Evolutionary conservation across 108 stramenopile species (phyloP).

Genomic region (Cyclotella cryptica): DNA sequence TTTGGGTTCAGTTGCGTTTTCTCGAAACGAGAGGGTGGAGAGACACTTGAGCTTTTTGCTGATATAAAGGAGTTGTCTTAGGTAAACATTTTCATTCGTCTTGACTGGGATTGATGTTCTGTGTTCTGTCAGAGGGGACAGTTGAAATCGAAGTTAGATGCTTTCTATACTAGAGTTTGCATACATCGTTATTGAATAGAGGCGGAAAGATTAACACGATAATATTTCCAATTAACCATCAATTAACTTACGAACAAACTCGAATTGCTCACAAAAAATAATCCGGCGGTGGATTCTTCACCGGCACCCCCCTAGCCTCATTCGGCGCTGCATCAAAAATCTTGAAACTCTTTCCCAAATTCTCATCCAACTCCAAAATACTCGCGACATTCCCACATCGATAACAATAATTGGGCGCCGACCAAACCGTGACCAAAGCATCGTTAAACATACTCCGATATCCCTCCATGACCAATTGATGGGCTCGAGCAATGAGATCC

Average conservation of each 20-base stretch:
- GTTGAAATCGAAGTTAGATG: too few relatives aligned
- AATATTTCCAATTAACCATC: too few relatives aligned
- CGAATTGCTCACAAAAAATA: conserved; percentile 86
- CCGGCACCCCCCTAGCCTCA: conserved; percentile 94
- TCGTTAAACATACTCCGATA: conserved; percentile 97
- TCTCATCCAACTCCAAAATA: conserved; percentile 98
- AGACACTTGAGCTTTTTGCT: not conserved
- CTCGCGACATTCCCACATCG: conserved; percentile 99
- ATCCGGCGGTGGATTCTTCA: conserved; percentile 92
- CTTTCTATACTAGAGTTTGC: too few relatives aligned
- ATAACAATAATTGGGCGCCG: conserved; percentile 99
- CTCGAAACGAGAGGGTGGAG: not conserved
- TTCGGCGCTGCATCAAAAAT: conserved; percentile 99
- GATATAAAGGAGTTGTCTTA: too few relatives aligned
- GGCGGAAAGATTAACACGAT: too few relatives aligned
- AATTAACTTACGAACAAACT: too few relatives aligned
- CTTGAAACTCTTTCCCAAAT: conserved; percentile 80
- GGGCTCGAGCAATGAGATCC: conserved; percentile 86
- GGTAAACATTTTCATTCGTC: too few relatives aligned
- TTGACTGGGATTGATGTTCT: too few relatives aligned
- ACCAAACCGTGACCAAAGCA: conserved; percentile 97
- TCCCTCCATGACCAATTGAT: conserved; percentile 96
- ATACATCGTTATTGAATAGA: too few relatives aligned
- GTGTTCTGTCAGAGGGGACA: too few relatives aligned
- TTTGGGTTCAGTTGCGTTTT: conserved; percentile 2